Conservation (phyloP, 352 stramenopile species). For the Phytopythium litorale region DNA sequence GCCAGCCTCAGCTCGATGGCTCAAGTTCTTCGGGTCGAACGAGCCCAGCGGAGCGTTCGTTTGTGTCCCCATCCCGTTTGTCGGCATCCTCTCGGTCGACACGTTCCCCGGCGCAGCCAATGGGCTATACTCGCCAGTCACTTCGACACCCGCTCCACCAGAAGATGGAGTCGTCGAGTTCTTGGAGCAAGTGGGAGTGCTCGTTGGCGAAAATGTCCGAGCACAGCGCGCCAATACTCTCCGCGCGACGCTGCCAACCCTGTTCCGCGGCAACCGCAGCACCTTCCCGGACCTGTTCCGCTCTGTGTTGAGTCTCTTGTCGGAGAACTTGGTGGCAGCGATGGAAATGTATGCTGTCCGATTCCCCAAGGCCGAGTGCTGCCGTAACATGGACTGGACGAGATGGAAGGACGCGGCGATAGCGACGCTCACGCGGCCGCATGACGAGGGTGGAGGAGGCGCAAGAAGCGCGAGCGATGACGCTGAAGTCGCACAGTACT, state of each 20-base stretch:
- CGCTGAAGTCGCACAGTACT: not conserved
- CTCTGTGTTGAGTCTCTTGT: slow-evolving; percentile 28
- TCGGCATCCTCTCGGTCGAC: slow-evolving; percentile 62
- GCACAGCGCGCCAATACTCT: slow-evolving; percentile 19
- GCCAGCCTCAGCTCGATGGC: slow-evolving; percentile 2
- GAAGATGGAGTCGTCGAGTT: slow-evolving; percentile 57
- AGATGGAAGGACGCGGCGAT: not conserved
- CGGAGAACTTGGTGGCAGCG: slow-evolving; percentile 36
- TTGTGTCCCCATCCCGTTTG: slow-evolving; percentile 66
- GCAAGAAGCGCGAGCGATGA: not conserved
- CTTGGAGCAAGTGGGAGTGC: slow-evolving; percentile 39
- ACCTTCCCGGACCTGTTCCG: slow-evolving; percentile 37
- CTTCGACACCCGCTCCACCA: slow-evolving; percentile 18
- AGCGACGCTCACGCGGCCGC: not conserved
- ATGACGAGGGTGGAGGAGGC: slow-evolving; percentile 1
- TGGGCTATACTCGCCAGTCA: slow-evolving; percentile 33
- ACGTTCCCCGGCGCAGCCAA: slow-evolving; percentile 55
- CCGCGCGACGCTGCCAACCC: slow-evolving; percentile 14
- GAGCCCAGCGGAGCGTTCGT: slow-evolving; percentile 37
- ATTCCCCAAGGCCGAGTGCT: slow-evolving; percentile 6
- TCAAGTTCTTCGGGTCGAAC: slow-evolving; percentile 24
- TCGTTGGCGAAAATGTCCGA: slow-evolving; percentile 43
- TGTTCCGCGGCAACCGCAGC: slow-evolving; percentile 63
- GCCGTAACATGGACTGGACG: not conserved
- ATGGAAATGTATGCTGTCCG: slow-evolving; percentile 34